A percentile compares a stretch with the other conserved stretches of the same genome.
Evolutionary conservation across 2,329 filamentous ascomycete species (phyloP).

Genomic region (Cephalotrichum gorgonifer): DNA sequence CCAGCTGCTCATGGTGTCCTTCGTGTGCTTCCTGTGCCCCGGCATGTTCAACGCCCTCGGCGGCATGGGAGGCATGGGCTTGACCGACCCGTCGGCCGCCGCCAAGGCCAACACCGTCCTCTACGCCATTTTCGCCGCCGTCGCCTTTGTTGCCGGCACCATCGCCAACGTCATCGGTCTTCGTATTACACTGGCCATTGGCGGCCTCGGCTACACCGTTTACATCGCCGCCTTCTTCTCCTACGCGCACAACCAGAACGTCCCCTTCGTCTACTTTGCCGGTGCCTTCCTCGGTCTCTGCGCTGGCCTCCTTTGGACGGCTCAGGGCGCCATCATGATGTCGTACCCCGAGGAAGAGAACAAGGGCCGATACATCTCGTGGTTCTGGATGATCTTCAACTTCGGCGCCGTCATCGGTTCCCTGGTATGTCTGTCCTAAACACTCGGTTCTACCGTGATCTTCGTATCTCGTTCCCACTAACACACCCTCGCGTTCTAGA

Average conservation of each 20-base stretch:
- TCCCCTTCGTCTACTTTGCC: constrained; percentile 65
- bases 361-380: constrained; percentile 82
- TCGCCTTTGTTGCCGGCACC: constrained; percentile 64
- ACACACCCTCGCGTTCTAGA: constrained; percentile 20
- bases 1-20: constrained; percentile 58
- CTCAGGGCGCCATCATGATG: constrained; percentile 82
- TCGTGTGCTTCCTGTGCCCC: constrained; percentile 51
- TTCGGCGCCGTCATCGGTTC: constrained; percentile 80
- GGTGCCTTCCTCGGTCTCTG: constrained; percentile 69
- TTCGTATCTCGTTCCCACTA: constrained; percentile 1
- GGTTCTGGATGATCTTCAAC: constrained; percentile 96
- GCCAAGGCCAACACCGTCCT: constrained; percentile 62
- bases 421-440: constrained; percentile 36
- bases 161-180: constrained; percentile 70
- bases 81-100: constrained; percentile 40
- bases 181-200: constrained; percentile 56
- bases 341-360: constrained; percentile 70
- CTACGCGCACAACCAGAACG: constrained; percentile 58
- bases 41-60: constrained; percentile 63
- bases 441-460: not conserved
- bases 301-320: constrained; percentile 72
- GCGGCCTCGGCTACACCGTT: constrained; percentile 67
- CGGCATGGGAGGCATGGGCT: constrained; percentile 55
- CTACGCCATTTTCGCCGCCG: constrained; percentile 60
- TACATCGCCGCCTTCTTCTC: constrained; percentile 62